Percentiles rank a stretch among this genome's conserved stretches.
Evolutionary conservation across 2,329 filamentous ascomycete genomes (phyloP).

Genomic region (Neurospora sp.): DNA sequence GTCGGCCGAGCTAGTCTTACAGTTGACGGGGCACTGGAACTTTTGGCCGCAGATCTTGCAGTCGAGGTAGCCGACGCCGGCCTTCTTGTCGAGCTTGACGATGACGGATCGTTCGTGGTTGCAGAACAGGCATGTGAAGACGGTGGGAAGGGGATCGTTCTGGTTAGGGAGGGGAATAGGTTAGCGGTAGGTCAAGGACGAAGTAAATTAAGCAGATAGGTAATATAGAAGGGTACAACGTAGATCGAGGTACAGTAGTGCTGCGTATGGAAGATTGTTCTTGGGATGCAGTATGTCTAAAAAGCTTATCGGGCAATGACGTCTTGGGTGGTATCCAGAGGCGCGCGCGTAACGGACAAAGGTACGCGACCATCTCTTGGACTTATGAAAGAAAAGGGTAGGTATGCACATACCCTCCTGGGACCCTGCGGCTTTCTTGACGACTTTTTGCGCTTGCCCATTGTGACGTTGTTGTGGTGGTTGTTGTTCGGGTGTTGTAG

Average conservation of each 20-base stretch:
- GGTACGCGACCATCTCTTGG: background rate
- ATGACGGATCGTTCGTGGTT: slow-evolving; percentile 91
- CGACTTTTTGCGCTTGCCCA: slow-evolving; percentile 95
- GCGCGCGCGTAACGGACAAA: background rate
- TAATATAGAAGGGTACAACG: background rate
- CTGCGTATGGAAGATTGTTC: background rate
- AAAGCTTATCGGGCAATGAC: background rate
- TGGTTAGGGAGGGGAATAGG: slow-evolving; percentile 20
- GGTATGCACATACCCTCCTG: slow-evolving; percentile 57
- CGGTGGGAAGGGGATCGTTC: slow-evolving; percentile 64
- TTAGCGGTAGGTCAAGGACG: background rate
- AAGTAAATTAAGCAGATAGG: background rate
- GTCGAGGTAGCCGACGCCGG: slow-evolving; percentile 70
- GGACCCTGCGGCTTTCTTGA: slow-evolving; percentile 71
- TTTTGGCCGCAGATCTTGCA: slow-evolving; percentile 92
- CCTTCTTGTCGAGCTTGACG: slow-evolving; percentile 90
- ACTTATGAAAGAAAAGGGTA: background rate
- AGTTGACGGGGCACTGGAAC: slow-evolving; percentile 90
- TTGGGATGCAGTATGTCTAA: background rate
- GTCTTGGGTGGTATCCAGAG: background rate
- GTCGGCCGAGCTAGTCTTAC: slow-evolving; percentile 38
- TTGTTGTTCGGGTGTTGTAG: background rate
- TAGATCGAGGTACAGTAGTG: background rate
- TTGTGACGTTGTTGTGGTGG: slow-evolving; percentile 16
- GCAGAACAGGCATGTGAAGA: slow-evolving; percentile 97